Evolutionary conservation across 2,329 filamentous ascomycete species (phyloP), one percentile per base, ranked within the genome.

Genomic region (Davidsoniella virescens): DNA sequence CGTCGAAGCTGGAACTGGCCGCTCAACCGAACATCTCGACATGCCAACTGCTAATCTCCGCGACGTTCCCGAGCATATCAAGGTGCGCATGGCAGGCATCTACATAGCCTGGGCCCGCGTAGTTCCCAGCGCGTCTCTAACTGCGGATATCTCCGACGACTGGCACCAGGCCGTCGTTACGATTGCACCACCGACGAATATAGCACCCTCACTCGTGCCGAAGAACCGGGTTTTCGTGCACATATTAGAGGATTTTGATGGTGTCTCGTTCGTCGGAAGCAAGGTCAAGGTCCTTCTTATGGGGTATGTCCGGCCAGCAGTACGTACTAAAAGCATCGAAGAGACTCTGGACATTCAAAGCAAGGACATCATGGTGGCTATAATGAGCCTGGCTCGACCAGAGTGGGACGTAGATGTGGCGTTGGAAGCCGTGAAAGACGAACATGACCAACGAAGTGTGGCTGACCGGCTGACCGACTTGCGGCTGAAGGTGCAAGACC

Each of bases 71-170:
- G 70, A 72, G 23, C 67, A 73, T 33, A 60, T 81, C 39, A 64
- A 68, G 18, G 63, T 73, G 54, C 69, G 72, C 2, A 66, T 84
- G 46, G 63, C 66, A 10, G 81, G 80, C 0, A 69, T 80, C 5
- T 84, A 80, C 57, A 76, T 80, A 38, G 79, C 76, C 2, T 84
- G 80, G 80, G 73, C 71, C 0, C 63, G 70, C 1, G 57, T 76
- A 2, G 54, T 68, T 1, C 62, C 65, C 0, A 39, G 14, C 23
- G 25, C 26, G 50, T 29, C 36, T 17, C 16, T 40, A 5, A 18
- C 44, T 38, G 20, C 29, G n/a, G 52, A 50, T 38, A 47, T 51
- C 6, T 46, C 41, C n/a, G 44, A 53, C 41, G 52, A 53, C 36
- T 84, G 80, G 80, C 67, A 72, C 54, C 72, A 78, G 56, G 68